Percentiles rank a stretch among this genome's conserved stretches.
Evolutionary conservation across 1,139 yeast genomes (phyloP).

Genomic region (Candida mesenterica): DNA sequence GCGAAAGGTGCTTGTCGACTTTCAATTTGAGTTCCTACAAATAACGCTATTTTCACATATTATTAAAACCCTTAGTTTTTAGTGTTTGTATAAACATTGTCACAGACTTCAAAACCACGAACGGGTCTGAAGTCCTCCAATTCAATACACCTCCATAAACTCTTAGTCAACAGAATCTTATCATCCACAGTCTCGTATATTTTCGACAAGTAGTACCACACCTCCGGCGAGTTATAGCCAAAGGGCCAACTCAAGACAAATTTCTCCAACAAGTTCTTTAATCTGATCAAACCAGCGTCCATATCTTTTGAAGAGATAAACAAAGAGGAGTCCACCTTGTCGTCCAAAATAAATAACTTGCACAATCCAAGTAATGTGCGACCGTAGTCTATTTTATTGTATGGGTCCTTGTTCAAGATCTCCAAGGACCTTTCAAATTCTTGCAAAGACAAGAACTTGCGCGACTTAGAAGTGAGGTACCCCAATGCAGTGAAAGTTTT

Average conservation of each 20-base stretch:
- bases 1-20: no score
- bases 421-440: constrained; percentile 72
- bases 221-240: constrained; percentile 63
- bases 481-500: constrained; percentile 59
- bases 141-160: constrained; percentile 67
- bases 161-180: constrained; percentile 45
- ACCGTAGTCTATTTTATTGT: constrained; percentile 42
- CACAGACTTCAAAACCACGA: constrained; percentile 34
- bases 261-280: constrained; percentile 62
- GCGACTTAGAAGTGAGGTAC: constrained; percentile 38
- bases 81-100: background rate
- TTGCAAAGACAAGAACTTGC: constrained; percentile 52
- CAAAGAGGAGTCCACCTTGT: constrained; percentile 30
- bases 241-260: constrained; percentile 43
- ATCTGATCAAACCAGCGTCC: constrained; percentile 63
- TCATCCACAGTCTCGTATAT: constrained; percentile 66
- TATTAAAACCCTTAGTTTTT: background rate
- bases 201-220: constrained; percentile 70
- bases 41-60: background rate
- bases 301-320: constrained; percentile 51
- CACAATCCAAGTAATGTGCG: constrained; percentile 69
- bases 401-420: constrained; percentile 20
- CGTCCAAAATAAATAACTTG: constrained; percentile 50
- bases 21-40: no score
- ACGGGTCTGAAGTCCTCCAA: constrained; percentile 69